Evolutionary conservation across 2,329 filamentous ascomycete species (phyloP), one percentile per base, ranked within the genome.

Genomic region (Dryadomyces sulphureus): DNA sequence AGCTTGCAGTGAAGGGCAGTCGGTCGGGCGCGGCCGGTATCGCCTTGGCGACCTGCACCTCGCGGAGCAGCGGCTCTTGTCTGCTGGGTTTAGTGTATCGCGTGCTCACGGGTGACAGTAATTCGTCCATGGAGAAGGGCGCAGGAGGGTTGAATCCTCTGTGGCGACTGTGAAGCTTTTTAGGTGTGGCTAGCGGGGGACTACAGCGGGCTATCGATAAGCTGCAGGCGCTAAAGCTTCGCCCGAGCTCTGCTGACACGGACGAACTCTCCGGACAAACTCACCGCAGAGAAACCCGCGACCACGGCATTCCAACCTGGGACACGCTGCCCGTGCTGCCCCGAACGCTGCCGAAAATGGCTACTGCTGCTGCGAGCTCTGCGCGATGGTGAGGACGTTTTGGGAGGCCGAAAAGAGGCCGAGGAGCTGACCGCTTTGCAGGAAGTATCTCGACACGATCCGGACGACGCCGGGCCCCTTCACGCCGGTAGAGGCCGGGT

Each of bases 371-470:
- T 9, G 41, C 30, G 16, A n/a, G 7, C 20, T 19, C 20, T 22
- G 12, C 4, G 27, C 30, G 41, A 36, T 43, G 41, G 41, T 43
- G 25, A 42, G 40, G 6, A 14, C 3, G 30, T 17, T 2, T 11
- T 17, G 7, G 5, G n/a, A 7, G 16, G 5, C 3, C 34, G 27
- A 30, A 30, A 30, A 30, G 27, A 7, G 27, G 27, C 27, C 27
- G 27, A 30, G 27, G 27, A 30, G 22, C 22, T 41, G 7, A 43
- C 21, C 14, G 2, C 49, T 46, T 21, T 32, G 19, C 52, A 93
- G 88, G 88, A 80, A 77, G 62, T 81, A 94, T 60, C 74, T 96
- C 48, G 79, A 96, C 64, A 81, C 75, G 51, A 79, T 95, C 53
- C 74, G 94, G 47, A 79, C 73, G 48, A 81, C 79, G 27, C 67